Conservation (phyloP, 257 asterid genomes). For the Phtheirospermum japonicum region DNA sequence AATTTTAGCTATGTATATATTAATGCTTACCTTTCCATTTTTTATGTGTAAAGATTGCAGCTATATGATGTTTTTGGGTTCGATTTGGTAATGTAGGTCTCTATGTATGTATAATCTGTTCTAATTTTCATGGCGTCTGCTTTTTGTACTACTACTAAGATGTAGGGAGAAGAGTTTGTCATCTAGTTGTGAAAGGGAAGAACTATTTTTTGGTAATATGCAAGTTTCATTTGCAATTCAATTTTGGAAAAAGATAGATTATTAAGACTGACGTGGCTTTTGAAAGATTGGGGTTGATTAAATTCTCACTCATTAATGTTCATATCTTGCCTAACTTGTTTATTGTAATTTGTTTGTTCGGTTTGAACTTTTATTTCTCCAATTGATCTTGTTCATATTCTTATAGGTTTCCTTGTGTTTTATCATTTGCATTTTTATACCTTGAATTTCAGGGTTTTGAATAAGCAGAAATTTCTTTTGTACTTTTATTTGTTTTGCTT, state of each 20-base stretch:
- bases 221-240: too few relatives aligned
- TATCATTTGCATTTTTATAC: neutral
- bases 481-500: neutral
- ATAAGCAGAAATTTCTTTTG: neutral
- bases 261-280: too few relatives aligned
- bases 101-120: neutral
- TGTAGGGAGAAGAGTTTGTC: neutral
- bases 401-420: too few relatives aligned
- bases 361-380: neutral
- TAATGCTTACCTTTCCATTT: constrained; percentile 6
- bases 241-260: too few relatives aligned
- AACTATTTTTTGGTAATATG: too few relatives aligned
- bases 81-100: constrained; percentile 23
- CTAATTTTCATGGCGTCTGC: neutral
- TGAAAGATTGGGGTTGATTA: too few relatives aligned
- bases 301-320: neutral
- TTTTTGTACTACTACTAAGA: neutral
- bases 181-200: too few relatives aligned
- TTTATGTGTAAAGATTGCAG: neutral
- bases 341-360: constrained; percentile 7
- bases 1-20: constrained; percentile 1
- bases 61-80: constrained; percentile 9
- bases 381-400: neutral
- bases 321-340: constrained; percentile 16
- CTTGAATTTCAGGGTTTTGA: neutral